These are phyloP conservation scores for Entomortierella parvispora DNA, from an alignment of 192 early-diverging fungal species.

Conservation along the genomic window DNA sequence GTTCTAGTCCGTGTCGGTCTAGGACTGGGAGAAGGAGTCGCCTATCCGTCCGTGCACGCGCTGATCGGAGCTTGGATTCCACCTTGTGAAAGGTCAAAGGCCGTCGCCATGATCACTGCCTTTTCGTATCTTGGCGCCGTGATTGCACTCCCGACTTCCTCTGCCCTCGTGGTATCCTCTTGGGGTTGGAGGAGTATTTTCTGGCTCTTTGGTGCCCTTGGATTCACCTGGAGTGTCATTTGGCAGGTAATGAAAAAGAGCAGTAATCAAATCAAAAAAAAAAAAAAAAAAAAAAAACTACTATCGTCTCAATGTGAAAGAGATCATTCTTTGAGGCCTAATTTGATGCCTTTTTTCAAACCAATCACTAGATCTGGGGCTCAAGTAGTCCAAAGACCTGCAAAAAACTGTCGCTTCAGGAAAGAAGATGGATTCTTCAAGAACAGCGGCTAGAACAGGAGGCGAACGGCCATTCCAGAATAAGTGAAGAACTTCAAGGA, in stretches of 20 bases:
- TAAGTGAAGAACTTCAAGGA: conserved; percentile 3
- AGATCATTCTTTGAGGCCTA: neutral
- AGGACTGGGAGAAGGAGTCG: conserved; percentile 51
- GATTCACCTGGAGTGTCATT: conserved; percentile 28
- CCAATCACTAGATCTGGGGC: conserved; percentile 26
- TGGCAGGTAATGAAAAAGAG: conserved; percentile 31
- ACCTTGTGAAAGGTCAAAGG: conserved; percentile 40
- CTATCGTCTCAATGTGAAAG: too few species aligned
- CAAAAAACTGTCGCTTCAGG: conserved; percentile 26
- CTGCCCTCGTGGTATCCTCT: conserved; percentile 40
- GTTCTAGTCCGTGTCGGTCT: conserved; percentile 40
- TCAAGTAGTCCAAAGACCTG: conserved; percentile 34
- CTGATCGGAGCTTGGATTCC: conserved; percentile 51
- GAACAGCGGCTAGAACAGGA: conserved; percentile 18
- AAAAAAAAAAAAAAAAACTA: too few species aligned
- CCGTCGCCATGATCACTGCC: conserved; percentile 43
- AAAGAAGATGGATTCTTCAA: conserved; percentile 33
- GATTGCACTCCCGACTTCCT: conserved; percentile 51
- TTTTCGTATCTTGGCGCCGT: conserved; percentile 43
- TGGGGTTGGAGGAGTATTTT: conserved; percentile 57
- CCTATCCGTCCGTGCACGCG: conserved; percentile 49
- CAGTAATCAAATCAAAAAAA: neutral
- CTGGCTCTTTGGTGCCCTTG: conserved; percentile 49
- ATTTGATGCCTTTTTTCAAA: neutral
- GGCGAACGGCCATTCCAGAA: neutral